Conservation (phyloP, 2,329 filamentous ascomycete species). For the Ambrosiella cleistominuta region DNA sequence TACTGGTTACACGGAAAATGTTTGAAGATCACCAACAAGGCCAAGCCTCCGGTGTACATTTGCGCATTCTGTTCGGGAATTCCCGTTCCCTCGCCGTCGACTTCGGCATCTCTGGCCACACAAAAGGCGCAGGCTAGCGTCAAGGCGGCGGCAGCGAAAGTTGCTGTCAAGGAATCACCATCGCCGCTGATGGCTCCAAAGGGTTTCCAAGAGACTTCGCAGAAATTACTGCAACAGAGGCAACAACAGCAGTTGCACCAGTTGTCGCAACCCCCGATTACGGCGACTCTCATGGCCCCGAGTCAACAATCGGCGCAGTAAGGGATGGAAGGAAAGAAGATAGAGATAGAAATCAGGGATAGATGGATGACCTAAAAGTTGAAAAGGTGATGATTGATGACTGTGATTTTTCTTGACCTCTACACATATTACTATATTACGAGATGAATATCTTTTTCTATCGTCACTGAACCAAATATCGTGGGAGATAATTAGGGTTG, state of each 20-base stretch:
- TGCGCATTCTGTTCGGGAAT: constrained; percentile 47
- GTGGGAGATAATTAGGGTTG: too few species aligned
- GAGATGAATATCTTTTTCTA: not conserved
- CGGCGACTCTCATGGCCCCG: not conserved
- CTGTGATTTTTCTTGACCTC: not conserved
- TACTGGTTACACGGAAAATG: constrained; percentile 48
- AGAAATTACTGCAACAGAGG: not conserved
- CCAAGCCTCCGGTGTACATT: constrained; percentile 43
- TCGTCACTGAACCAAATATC: too few species aligned
- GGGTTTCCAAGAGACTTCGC: constrained; percentile 11
- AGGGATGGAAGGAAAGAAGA: not conserved
- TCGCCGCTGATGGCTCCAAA: constrained; percentile 18
- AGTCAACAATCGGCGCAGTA: not conserved
- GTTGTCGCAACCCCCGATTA: not conserved
- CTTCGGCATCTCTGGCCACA: constrained; percentile 20
- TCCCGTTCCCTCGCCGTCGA: constrained; percentile 28
- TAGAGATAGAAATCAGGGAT: not conserved
- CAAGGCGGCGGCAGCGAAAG: not conserved
- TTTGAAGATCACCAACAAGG: constrained; percentile 38
- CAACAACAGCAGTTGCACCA: not conserved
- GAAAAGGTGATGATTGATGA: not conserved
- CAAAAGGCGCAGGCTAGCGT: not conserved
- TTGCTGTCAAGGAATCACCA: constrained; percentile 14
- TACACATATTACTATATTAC: too few species aligned
- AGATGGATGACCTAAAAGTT: not conserved